Evolutionary conservation across 148 eudicot genomes (phyloP).

Genomic region (Nyssa sinensis): DNA sequence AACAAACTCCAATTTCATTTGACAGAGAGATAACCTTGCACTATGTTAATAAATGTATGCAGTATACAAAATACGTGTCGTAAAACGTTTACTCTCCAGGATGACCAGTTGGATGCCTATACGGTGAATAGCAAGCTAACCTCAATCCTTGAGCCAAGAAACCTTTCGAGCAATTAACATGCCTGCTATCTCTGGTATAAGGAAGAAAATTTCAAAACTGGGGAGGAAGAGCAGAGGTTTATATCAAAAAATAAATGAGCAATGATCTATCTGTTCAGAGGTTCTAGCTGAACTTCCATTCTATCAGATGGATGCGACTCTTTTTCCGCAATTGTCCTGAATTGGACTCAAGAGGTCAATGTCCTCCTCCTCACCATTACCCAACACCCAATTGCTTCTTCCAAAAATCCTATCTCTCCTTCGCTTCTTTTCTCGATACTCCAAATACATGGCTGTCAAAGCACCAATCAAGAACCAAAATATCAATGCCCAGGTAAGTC

Average conservation of each 20-base stretch:
- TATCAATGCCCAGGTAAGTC: slow-evolving; percentile 76
- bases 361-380: slow-evolving; percentile 79
- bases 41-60: slow-evolving; percentile 18
- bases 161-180: slow-evolving; percentile 9
- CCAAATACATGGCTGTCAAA: slow-evolving; percentile 58
- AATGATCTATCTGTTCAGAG: slow-evolving; percentile 43
- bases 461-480: slow-evolving; percentile 70
- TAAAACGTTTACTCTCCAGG: slow-evolving; percentile 12
- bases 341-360: slow-evolving; percentile 61
- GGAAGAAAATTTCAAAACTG: slow-evolving; percentile 13
- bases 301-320: slow-evolving; percentile 47
- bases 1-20: background rate
- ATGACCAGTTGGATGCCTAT: background rate
- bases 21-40: slow-evolving; percentile 2
- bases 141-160: slow-evolving; percentile 6
- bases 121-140: background rate
- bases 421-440: slow-evolving; percentile 50
- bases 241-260: background rate
- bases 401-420: slow-evolving; percentile 36
- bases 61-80: slow-evolving; percentile 19
- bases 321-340: slow-evolving; percentile 40
- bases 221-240: slow-evolving; percentile 3
- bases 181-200: slow-evolving; percentile 11
- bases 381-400: slow-evolving; percentile 79
- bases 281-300: slow-evolving; percentile 90